Conservation (phyloP, 768 basidiomycete species). For the Russula virescens region DNA sequence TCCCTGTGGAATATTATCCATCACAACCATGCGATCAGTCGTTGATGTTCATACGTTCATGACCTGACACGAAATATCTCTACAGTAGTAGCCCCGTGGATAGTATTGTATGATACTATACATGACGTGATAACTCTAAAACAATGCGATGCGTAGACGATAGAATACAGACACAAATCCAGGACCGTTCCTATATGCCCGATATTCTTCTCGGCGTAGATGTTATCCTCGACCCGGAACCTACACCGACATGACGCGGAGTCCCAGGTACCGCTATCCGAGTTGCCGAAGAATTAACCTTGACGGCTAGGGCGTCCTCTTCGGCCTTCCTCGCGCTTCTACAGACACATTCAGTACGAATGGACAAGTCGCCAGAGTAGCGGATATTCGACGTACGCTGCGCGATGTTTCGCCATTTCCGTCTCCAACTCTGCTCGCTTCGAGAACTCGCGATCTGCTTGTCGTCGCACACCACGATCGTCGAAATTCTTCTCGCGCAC, state of each 20-base stretch:
- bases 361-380: background rate
- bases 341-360: constrained; percentile 1
- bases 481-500: constrained; percentile 98
- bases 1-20: background rate
- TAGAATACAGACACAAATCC: background rate
- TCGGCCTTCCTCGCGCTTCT: constrained; percentile 60
- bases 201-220: constrained; percentile 72
- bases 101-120: background rate
- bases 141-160: background rate
- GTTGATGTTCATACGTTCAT: no score
- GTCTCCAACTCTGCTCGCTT: constrained; percentile 87
- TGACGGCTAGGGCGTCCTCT: constrained; percentile 53
- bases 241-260: constrained; percentile 64
- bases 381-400: constrained; percentile 44
- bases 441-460: constrained; percentile 86
- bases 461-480: constrained; percentile 68
- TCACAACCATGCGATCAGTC: background rate
- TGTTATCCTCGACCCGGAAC: constrained; percentile 54
- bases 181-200: constrained; percentile 45
- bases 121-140: constrained; percentile 9
- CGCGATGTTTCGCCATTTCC: constrained; percentile 80
- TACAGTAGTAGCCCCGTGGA: background rate
- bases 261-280: constrained; percentile 79
- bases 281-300: constrained; percentile 48
- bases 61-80: no score